Base-by-base conservation (phyloP, 176 grass and related monocot species). In the Thalia dealbata region DNA sequence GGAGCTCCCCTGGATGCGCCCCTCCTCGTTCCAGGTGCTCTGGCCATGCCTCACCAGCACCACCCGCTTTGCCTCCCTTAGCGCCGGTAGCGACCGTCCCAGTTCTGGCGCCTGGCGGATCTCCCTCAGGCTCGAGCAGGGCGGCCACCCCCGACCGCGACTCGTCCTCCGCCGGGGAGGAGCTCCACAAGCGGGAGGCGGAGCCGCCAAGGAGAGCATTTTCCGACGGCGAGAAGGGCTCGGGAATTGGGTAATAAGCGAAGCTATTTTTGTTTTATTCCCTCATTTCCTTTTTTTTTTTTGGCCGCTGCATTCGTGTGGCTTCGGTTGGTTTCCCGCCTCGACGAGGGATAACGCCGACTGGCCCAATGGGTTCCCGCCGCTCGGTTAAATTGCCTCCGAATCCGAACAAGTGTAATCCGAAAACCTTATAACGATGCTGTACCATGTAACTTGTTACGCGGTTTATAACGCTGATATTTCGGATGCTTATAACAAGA, bases 21-120 rank as follows among this genome's bases (percentile, higher is more conserved):
- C 93, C 30, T 97, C 87, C 58, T 87, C 93, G 67, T 97, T 97
- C 89, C 93, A 92, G 9, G 93, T 97, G 93, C 93, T 97, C 84
- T 97, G 93, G 52, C 93, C 93, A 65, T 97, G 93, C 76, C 93
- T 79, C 87, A 97, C 89, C 72, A 97, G 81, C 80, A 86, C 89
- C 71, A 97, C 93, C 78, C 89, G 72, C 73, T 96, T 96, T 70
- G 87, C 82, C 82, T 82, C 82, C 71, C 71, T 73, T 42, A 92
- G 41, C 44, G 46, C 62, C 69, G 76, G 79, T 3, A 87, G 81
- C 18, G 67, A 58, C 8, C 43, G 68, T 18, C 66, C 81, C 38
- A 77, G 38, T 22, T 74, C 5, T 3, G 82, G 35, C 2, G 70
- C 41, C 38, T 1, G 15, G 65, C 74, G 82, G 71, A 80, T 19